Conservation (phyloP, 1,139 yeast genomes). For the Lipomyces yarrowii region DNA sequence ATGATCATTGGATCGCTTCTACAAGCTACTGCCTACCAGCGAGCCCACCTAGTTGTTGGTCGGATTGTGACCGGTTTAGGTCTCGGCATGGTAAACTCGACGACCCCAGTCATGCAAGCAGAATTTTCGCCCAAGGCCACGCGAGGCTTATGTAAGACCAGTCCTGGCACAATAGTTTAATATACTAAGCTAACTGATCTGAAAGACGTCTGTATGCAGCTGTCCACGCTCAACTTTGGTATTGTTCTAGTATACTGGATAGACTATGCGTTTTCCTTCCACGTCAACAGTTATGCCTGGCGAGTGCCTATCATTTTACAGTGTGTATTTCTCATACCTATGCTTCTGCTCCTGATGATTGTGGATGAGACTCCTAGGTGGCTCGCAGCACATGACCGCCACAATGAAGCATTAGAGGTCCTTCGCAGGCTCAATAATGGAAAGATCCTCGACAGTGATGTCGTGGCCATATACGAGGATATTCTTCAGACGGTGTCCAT, state of each 20-base stretch:
- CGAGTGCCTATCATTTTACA: slow-evolving; percentile 28
- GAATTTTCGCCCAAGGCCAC: slow-evolving; percentile 91
- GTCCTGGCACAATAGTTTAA: no score
- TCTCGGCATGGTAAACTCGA: slow-evolving; percentile 86
- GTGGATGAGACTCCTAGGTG: slow-evolving; percentile 75
- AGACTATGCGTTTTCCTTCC: slow-evolving; percentile 21
- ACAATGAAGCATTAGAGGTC: slow-evolving; percentile 55
- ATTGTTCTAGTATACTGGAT: slow-evolving; percentile 28
- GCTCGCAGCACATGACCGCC: slow-evolving; percentile 58
- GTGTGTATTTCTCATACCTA: slow-evolving; percentile 15
- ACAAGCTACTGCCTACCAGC: slow-evolving; percentile 62
- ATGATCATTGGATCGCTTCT: slow-evolving; percentile 79
- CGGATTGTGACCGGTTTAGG: slow-evolving; percentile 73
- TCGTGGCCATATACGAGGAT: slow-evolving; percentile 19
- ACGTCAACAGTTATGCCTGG: slow-evolving; percentile 10
- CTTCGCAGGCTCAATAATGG: slow-evolving; percentile 36
- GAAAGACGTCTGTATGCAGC: slow-evolving; percentile 73
- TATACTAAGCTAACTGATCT: no score
- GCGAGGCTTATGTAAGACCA: slow-evolving; percentile 62
- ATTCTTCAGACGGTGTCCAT: slow-evolving; percentile 3
- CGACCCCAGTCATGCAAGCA: slow-evolving; percentile 88
- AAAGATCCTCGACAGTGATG: slow-evolving; percentile 26
- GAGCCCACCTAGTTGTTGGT: slow-evolving; percentile 63
- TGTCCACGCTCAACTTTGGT: slow-evolving; percentile 70
- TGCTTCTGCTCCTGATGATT: slow-evolving; percentile 40